Evolutionary conservation across 2,329 filamentous ascomycete genomes (phyloP).

Genomic region (Ascochyta rabiei): DNA sequence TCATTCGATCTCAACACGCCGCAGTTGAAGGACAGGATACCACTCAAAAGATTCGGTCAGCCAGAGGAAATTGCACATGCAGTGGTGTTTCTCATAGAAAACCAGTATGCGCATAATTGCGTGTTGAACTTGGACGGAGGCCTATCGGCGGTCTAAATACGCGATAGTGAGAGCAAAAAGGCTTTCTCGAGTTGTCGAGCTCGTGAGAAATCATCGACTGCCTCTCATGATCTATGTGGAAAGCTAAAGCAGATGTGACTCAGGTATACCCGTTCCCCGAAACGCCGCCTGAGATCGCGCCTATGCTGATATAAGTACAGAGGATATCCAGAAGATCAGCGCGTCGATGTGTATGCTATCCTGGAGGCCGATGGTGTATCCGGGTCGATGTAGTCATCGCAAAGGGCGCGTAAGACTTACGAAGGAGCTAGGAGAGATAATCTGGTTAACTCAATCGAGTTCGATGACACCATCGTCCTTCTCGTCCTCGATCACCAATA

Average conservation of each 20-base stretch:
- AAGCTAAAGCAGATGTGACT: conserved; percentile 7
- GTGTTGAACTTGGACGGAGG: conserved; percentile 86
- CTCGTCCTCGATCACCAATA: conserved; percentile 45
- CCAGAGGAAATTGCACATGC: conserved; percentile 80
- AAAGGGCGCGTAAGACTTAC: background rate
- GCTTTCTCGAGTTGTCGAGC: background rate
- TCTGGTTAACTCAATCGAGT: conserved; percentile 31
- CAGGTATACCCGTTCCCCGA: conserved; percentile 23
- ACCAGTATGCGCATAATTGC: conserved; percentile 86
- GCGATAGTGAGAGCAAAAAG: background rate
- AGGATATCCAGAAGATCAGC: background rate
- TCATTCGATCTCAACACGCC: conserved; percentile 44
- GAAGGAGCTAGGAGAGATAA: background rate
- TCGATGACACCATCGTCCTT: conserved; percentile 44
- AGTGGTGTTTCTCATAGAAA: conserved; percentile 75
- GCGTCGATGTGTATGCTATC: conserved; percentile 1
- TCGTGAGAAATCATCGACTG: background rate
- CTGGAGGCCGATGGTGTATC: background rate
- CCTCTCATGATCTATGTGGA: conserved; percentile 1
- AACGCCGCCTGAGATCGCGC: conserved; percentile 19
- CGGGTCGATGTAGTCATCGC: background rate
- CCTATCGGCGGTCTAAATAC: conserved; percentile 64
- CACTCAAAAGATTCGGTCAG: conserved; percentile 69
- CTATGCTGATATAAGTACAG: conserved; percentile 22
- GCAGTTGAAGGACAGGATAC: conserved; percentile 61